These are phyloP conservation scores for Trametes versicolor DNA, from an alignment of 1,284 basidiomycete genomes.

Conservation along the genomic window DNA sequence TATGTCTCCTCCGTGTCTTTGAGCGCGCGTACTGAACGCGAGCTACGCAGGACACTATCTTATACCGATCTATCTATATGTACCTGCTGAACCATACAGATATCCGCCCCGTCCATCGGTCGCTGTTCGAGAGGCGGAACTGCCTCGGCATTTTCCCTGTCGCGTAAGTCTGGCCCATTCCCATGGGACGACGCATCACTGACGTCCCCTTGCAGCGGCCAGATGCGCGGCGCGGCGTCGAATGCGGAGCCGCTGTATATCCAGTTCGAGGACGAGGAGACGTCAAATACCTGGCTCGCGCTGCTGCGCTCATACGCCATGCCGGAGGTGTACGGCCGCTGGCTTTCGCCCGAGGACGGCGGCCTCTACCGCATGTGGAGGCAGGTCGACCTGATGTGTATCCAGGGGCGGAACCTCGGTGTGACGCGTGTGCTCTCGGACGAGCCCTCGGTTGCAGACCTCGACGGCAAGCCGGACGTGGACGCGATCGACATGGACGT, in stretches of 20 bases:
- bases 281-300: constrained; percentile 75
- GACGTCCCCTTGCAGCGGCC: constrained; percentile 52
- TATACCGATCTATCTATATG: constrained; percentile 77
- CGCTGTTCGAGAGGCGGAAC: constrained; percentile 75
- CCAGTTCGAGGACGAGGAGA: constrained; percentile 67
- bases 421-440: constrained; percentile 41
- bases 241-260: constrained; percentile 76
- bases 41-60: constrained; percentile 64
- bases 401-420: constrained; percentile 77
- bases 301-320: constrained; percentile 80
- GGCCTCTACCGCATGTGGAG: constrained; percentile 88
- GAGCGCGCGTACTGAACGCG: constrained; percentile 20
- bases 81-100: constrained; percentile 79
- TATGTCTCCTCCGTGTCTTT: constrained; percentile 3
- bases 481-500: constrained; percentile 73
- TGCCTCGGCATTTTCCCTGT: constrained; percentile 75
- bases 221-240: constrained; percentile 65
- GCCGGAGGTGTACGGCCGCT: constrained; percentile 78
- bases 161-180: constrained; percentile 51
- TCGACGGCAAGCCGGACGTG: constrained; percentile 44
- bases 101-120: constrained; percentile 73
- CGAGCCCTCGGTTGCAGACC: constrained; percentile 26
- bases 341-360: constrained; percentile 65
- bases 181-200: not conserved
- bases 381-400: constrained; percentile 74